A percentile compares a stretch with the other conserved stretches of the same genome.
Conservation (phyloP, 2,329 filamentous ascomycete genomes). For the Fusarium concolor region DNA sequence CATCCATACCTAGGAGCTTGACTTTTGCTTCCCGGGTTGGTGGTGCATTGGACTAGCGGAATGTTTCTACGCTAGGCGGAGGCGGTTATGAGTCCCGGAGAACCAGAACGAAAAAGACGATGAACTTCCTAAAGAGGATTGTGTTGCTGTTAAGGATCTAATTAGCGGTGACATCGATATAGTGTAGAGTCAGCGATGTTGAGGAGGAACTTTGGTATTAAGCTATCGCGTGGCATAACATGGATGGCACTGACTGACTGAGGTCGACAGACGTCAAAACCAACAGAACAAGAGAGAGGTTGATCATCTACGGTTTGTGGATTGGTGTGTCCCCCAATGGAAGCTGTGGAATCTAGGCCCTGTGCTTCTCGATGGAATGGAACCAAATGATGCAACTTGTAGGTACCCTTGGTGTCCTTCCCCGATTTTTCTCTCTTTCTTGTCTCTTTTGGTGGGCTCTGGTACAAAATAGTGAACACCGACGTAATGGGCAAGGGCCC, state of each 20-base stretch:
- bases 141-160: slow-evolving; percentile 14
- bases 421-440: slow-evolving; percentile 28
- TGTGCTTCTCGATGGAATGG: slow-evolving; percentile 30
- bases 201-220: slow-evolving; percentile 5
- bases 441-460: slow-evolving; percentile 29
- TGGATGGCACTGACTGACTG: slow-evolving; percentile 41
- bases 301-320: slow-evolving; percentile 34
- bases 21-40: slow-evolving; percentile 3
- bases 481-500: slow-evolving; percentile 40
- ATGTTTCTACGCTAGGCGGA: slow-evolving; percentile 35
- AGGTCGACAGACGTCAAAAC: background rate
- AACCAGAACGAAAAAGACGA: slow-evolving; percentile 25
- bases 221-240: slow-evolving; percentile 41
- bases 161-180: slow-evolving; percentile 27
- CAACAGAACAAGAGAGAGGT: slow-evolving; percentile 1
- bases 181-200: slow-evolving; percentile 8
- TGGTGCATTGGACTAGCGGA: slow-evolving; percentile 29
- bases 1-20: background rate
- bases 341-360: slow-evolving; percentile 39
- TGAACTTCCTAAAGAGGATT: slow-evolving; percentile 11
- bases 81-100: slow-evolving; percentile 31
- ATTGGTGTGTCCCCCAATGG: slow-evolving; percentile 30
- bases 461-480: slow-evolving; percentile 38
- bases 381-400: slow-evolving; percentile 44
- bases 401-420: slow-evolving; percentile 7